Conservation (phyloP, 75 land plant genomes). For the Gnetum montanum region DNA sequence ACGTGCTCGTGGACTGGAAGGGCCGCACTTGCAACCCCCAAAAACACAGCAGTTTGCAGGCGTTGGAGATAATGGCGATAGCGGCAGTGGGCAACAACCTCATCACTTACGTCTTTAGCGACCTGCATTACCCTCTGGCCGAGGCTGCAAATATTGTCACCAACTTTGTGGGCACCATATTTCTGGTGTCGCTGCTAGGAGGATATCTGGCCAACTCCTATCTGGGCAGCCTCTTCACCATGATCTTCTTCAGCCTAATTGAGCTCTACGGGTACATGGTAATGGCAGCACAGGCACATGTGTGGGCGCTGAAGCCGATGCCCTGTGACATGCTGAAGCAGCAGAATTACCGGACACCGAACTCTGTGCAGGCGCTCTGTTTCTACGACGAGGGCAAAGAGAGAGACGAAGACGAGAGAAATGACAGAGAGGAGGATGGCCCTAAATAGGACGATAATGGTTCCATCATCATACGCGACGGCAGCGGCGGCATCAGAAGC, state of each 20-base stretch:
- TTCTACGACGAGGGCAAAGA: too few relatives aligned
- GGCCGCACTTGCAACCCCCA: too few relatives aligned
- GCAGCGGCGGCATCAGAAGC: too few relatives aligned
- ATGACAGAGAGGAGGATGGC: too few relatives aligned
- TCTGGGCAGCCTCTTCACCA: constrained; percentile 11
- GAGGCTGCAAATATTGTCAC: constrained; percentile 23
- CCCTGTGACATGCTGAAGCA: too few relatives aligned
- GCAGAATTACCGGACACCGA: too few relatives aligned
- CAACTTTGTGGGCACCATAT: constrained; percentile 32
- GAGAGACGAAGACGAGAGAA: too few relatives aligned
- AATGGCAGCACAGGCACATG: neutral
- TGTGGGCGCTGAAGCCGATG: neutral
- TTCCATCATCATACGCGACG: too few relatives aligned
- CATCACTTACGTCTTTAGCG: constrained; percentile 14
- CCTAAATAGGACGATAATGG: too few relatives aligned
- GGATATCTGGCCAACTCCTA: constrained; percentile 31
- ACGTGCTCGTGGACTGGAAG: too few relatives aligned
- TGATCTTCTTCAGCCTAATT: constrained; percentile 1
- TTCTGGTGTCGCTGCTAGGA: constrained; percentile 22
- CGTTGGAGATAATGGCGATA: constrained; percentile 24
- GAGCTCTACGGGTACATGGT: neutral
- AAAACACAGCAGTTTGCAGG: too few relatives aligned
- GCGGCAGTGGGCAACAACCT: constrained; percentile 17
- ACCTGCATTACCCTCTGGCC: constrained; percentile 16
- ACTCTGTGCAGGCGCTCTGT: too few relatives aligned